Evolutionary conservation across 306 rosid species (phyloP), one percentile per base, ranked within the genome.

Genomic region (Prinsepia uniflora): DNA sequence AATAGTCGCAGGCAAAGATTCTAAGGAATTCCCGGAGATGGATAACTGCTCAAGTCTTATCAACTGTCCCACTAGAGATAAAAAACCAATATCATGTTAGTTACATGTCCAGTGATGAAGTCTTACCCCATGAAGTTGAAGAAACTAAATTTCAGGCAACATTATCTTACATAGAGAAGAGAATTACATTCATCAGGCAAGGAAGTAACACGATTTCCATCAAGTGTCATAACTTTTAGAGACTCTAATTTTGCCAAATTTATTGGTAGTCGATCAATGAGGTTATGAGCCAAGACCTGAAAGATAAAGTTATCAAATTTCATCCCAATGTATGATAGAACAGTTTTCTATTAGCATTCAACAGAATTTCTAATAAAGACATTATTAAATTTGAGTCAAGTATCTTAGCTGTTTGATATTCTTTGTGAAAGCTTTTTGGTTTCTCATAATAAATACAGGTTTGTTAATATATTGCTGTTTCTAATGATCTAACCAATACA

Each of bases 101-200:
- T 78, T 46, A 49, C 40, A 58, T 43, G 3, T 72, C 68, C 47
- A 30, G 36, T 44, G 13, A 72, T 49, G 53, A 69, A 22, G 44
- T 54, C 72, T 41, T 72, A 66, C 40, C 57, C 49, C 65, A 41
- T 5, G 65, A 63, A 69, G 49, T 64, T 71, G 34, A 60, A 62
- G 18, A 45, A 68, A 59, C 62, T 11, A 19, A n/a, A 34, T 9
- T 64, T 4, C 12, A 20, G 34, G 62, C 47, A 54, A 50, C 70
- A 70, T 67, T 82, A 54, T 74, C 73, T 68, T 80, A 65, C 75
- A 42, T 65, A 85, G 78, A 77, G 81, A 80, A 86, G 92, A 87
- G 72, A 78, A 85, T 89, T 89, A 95, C 99, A 83, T 87, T 95
- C 99, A 91, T 95, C 97, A 53, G 96, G 99, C 79, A 95, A 89